Evolutionary conservation across 306 rosid species (phyloP), one percentile per base, ranked within the genome.

Genomic region (Dryas drummondii): DNA sequence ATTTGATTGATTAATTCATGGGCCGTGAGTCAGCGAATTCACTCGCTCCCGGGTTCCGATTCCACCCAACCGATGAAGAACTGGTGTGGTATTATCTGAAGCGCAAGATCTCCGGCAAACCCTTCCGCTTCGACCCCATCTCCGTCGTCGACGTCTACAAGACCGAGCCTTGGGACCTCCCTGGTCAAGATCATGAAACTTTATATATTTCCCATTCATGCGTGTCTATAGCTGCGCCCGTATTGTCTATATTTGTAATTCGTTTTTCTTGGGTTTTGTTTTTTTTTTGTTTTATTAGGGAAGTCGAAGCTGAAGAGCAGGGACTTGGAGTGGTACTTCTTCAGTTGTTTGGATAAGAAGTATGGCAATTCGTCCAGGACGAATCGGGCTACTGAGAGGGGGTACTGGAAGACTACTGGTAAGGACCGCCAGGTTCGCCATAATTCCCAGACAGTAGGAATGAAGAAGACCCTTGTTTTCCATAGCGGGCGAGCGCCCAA

Each of bases 351-450:
- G 64, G 98, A 94, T 51, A 92, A 74, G 84, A 94, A 90, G 88
- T 94, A 94, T 45, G 97, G 93, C 0, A 90, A 89, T 61, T 81
- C 94, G 4, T 83, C 87, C 22, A 90, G 94, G 85, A 94, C 97
- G 9, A 94, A 94, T 74, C 90, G 98, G 51, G 96, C 97, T 15
- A 94, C 98, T 1, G 92, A 82, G 56, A 83, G 68, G 64, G 98
- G 98, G 2, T 94, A 94, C 78, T 94, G 98, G 98, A 94, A 94
- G 74, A 94, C 98, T 6, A 94, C 98, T 0, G 98, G 98, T 3
- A 94, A 91, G 81, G 98, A 94, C 68, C 91, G 98, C 0, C 41
- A 79, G 0, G 65, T 94, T 48, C 59, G 16, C 8, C 78, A 87
- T 0, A 73, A 63, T 0, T 64, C 81, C 26, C 82, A 85, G 64